A percentile compares a stretch with the other conserved stretches of the same genome.
phyloP scores from a whole-genome alignment of 2,329 filamentous ascomycete species.

The Fusarium sp. region DNA sequence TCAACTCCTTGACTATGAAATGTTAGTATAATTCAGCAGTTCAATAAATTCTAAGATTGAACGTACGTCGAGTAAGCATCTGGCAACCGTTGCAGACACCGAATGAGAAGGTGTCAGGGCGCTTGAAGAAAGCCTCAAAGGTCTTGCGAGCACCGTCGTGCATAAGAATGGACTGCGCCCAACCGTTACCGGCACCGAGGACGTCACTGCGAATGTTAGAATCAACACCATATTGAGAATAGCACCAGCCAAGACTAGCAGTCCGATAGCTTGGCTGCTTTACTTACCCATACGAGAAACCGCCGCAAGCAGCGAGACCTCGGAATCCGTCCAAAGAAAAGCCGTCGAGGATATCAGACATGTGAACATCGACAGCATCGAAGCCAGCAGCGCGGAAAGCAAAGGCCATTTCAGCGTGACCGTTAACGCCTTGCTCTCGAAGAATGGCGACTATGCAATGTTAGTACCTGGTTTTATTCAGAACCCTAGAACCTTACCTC shows the following conservation, averaged over 20 bases:
- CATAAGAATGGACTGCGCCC: slow-evolving; percentile 93
- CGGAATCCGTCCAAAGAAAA: slow-evolving; percentile 86
- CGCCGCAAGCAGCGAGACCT: slow-evolving; percentile 94
- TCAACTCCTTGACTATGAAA: slow-evolving; percentile 47
- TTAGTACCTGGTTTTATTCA: slow-evolving; percentile 60
- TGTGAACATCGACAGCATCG: slow-evolving; percentile 93
- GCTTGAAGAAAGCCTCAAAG: slow-evolving; percentile 88
- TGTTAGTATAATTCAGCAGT: background rate
- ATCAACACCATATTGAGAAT: background rate
- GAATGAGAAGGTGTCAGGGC: slow-evolving; percentile 90
- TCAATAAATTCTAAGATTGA: background rate
- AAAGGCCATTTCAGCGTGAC: slow-evolving; percentile 97
- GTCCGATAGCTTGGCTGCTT: background rate
- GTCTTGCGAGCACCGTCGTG: slow-evolving; percentile 82
- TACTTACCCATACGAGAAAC: slow-evolving; percentile 87
- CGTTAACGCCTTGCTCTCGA: slow-evolving; percentile 95
- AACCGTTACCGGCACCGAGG: slow-evolving; percentile 93
- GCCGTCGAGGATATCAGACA: slow-evolving; percentile 90
- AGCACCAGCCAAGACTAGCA: background rate
- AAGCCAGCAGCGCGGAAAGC: slow-evolving; percentile 94
- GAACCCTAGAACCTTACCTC: slow-evolving; percentile 43
- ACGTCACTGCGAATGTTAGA: slow-evolving; percentile 63
- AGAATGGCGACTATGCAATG: slow-evolving; percentile 88
- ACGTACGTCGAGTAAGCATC: slow-evolving; percentile 79
- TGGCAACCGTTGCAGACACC: slow-evolving; percentile 99